These are phyloP conservation scores for Margaritispora aquatica DNA, from an alignment of 495 filamentous ascomycete species.

Conservation along the genomic window DNA sequence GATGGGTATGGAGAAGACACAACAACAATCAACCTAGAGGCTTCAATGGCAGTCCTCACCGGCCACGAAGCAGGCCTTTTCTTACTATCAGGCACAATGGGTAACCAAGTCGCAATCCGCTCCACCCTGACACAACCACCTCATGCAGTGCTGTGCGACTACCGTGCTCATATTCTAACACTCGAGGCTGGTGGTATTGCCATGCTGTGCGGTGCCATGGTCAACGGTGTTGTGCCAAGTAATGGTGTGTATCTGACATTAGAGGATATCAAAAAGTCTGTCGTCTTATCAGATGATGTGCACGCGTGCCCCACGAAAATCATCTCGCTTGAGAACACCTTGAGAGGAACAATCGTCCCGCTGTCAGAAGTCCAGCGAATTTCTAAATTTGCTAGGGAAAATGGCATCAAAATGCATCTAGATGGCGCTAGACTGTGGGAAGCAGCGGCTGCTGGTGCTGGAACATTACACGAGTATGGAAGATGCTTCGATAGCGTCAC, in stretches of 20 bases:
- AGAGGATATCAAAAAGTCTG: constrained; percentile 58
- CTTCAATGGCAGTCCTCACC: constrained; percentile 60
- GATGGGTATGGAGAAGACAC: constrained; percentile 80
- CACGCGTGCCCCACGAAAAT: constrained; percentile 60
- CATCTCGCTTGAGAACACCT: constrained; percentile 80
- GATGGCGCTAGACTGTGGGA: constrained; percentile 86
- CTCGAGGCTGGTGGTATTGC: constrained; percentile 68
- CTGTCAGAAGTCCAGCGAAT: constrained; percentile 61
- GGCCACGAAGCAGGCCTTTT: constrained; percentile 68
- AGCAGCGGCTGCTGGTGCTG: constrained; percentile 52
- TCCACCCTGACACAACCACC: constrained; percentile 62
- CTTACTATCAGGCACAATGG: constrained; percentile 87
- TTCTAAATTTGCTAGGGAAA: constrained; percentile 56
- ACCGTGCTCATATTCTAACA: constrained; percentile 56
- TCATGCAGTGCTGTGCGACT: constrained; percentile 61
- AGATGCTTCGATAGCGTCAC: constrained; percentile 67
- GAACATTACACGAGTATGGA: constrained; percentile 58
- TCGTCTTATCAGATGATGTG: constrained; percentile 44
- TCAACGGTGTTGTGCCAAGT: constrained; percentile 48
- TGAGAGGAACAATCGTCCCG: constrained; percentile 71
- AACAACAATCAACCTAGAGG: constrained; percentile 66
- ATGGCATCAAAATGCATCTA: constrained; percentile 67
- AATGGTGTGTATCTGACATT: constrained; percentile 70
- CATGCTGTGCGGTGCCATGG: constrained; percentile 50
- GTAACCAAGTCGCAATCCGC: constrained; percentile 73